phyloP scores from a whole-genome alignment of 2,329 filamentous ascomycete species.

The Alternaria sp. region DNA sequence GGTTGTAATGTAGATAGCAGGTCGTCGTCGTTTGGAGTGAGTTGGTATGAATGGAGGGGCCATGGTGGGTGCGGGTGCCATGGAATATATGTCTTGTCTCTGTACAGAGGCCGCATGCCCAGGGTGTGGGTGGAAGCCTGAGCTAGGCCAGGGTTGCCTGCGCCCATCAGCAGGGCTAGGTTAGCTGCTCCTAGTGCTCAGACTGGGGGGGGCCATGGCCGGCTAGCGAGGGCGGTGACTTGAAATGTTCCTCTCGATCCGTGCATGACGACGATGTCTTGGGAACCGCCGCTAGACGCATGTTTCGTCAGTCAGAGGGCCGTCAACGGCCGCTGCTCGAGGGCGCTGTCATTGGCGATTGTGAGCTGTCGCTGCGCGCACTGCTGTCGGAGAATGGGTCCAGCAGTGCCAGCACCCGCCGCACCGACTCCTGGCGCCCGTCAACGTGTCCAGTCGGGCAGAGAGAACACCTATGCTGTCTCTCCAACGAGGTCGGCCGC shows the following conservation, averaged over 20 bases:
- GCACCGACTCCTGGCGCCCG: slow-evolving; percentile 24
- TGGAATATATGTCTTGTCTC: slow-evolving; percentile 42
- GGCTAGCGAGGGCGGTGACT: slow-evolving; percentile 42
- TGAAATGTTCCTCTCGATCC: slow-evolving; percentile 3
- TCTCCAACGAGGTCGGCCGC: slow-evolving; percentile 19
- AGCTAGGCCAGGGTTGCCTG: slow-evolving; percentile 23
- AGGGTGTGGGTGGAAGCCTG: slow-evolving; percentile 34
- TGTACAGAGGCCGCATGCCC: slow-evolving; percentile 26
- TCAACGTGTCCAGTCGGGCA: slow-evolving; percentile 20
- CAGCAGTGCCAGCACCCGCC: slow-evolving; percentile 35
- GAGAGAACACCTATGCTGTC: slow-evolving; percentile 3
- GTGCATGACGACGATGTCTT: slow-evolving; percentile 38
- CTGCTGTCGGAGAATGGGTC: slow-evolving; percentile 9
- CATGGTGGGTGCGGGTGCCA: slow-evolving; percentile 32
- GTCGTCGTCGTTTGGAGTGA: slow-evolving; percentile 11
- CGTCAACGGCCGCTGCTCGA: slow-evolving; percentile 17
- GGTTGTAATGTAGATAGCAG: slow-evolving; percentile 8
- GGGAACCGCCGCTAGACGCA: slow-evolving; percentile 22
- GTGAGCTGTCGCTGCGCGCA: slow-evolving; percentile 9
- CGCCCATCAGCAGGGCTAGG: slow-evolving; percentile 24
- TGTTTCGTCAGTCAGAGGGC: slow-evolving; percentile 33
- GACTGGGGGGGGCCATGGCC: slow-evolving; percentile 14
- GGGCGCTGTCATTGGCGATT: slow-evolving; percentile 22
- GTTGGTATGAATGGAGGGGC: slow-evolving; percentile 17
- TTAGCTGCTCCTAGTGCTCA: slow-evolving; percentile 6